Evolutionary conservation across 1,284 basidiomycete genomes (phyloP), one percentile per base, ranked within the genome.

Genomic region (Moesziomyces parantarcticus): DNA sequence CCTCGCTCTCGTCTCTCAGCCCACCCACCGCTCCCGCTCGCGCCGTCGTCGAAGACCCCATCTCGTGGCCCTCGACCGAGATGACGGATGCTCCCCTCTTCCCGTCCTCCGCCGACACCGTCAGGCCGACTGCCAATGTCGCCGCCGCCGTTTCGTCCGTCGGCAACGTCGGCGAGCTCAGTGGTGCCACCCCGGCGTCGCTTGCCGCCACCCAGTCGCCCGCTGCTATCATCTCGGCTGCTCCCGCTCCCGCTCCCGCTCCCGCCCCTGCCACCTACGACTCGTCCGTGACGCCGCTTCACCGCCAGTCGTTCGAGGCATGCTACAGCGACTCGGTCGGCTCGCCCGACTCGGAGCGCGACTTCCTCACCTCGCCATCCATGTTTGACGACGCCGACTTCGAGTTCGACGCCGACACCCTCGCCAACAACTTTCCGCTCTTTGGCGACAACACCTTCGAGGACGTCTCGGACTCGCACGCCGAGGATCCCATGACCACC

Each of bases 301-400:
- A 52, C n/a, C 65, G 54, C n/a, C 57, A 61, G 41, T 65, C 64
- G 5, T 64, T 61, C 55, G 65, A 74, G 50, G 55, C 49, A 8
- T 68, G 61, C 58, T 69, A 65, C 52, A 62, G 44, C 46, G 65
- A 69, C 48, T 69, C 71, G 25, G 61, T 51, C 6, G 70, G 59
- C 41, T 74, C 71, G 39, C 71, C 71, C 25, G 54, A 68, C 51
- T 74, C 71, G 34, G 60, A 64, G 29, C 71, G 71, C 22, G 71
- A 74, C 56, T 74, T 74, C 26, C 61, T 65, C 49, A 58, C 66
- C 5, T 74, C 71, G 22, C 71, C 71, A 16, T 74, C 65, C 14
- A 41, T 69, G 50, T 74, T 74, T 22, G 65, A 74, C 53, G 62
- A 74, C 29, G 54, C 46, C 44, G 65, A 65, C 50, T 69, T 74